Conservation (phyloP, 2,329 filamentous ascomycete species). For the Dothideomycetes sp. region DNA sequence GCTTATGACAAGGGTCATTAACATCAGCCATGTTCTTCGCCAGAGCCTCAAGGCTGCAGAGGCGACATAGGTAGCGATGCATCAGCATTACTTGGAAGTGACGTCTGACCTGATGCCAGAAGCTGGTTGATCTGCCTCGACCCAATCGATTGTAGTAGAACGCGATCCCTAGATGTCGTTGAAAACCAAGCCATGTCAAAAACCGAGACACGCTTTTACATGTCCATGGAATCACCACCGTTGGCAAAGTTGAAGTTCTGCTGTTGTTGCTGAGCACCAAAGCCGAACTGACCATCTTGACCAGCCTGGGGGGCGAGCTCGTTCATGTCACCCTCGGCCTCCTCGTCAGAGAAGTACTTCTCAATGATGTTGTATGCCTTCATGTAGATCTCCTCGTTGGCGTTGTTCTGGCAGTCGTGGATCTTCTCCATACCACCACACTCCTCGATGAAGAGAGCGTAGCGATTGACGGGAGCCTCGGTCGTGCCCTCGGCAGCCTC, state of each 20-base stretch:
- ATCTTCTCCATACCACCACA: constrained; percentile 99
- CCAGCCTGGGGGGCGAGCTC: constrained; percentile 65
- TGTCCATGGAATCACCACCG: constrained; percentile 64
- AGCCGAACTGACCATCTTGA: constrained; percentile 69
- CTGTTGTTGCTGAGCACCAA: constrained; percentile 62
- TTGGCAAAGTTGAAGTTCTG: constrained; percentile 92
- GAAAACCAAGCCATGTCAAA: too few species aligned
- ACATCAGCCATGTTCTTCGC: too few species aligned
- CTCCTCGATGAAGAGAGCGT: constrained; percentile 96
- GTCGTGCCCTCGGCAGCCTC: constrained; percentile 66
- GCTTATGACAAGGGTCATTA: too few species aligned
- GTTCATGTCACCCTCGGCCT: constrained; percentile 74
- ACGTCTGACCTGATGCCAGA: too few species aligned
- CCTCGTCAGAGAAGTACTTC: constrained; percentile 99
- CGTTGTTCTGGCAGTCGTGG: constrained; percentile 98
- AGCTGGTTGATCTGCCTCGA: too few species aligned
- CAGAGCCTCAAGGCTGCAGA: too few species aligned
- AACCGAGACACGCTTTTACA: constrained; percentile 21
- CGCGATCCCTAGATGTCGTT: too few species aligned
- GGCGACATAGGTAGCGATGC: too few species aligned
- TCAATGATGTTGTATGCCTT: constrained; percentile 99
- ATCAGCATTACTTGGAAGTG: too few species aligned
- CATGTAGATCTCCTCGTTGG: constrained; percentile 99
- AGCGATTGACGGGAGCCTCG: constrained; percentile 79
- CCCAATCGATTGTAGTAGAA: too few species aligned